Evolutionary conservation across 768 basidiomycete species (phyloP), one percentile per base, ranked within the genome.

Genomic region (Hemileccinum impolitum): DNA sequence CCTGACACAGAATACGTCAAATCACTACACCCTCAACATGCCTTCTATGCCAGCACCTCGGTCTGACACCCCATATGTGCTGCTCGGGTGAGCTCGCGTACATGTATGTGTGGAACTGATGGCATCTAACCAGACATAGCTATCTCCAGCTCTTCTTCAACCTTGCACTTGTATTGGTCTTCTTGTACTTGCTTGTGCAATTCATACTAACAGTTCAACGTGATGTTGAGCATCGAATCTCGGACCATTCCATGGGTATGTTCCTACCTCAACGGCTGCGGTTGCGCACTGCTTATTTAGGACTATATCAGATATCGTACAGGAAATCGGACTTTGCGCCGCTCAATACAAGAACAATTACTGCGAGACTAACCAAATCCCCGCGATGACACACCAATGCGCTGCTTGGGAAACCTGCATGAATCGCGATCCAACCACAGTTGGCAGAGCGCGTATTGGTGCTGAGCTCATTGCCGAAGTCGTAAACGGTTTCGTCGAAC

Each of bases 61-160:
- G 52, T 81, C 81, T 25, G 86, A 90, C 52, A 69, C 74, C 31
- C 94, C 94, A 18, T 90, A 92, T 68, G 72, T 94, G 46, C 73
- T 96, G 25, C 77, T 93, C 42, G 93, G 94, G 93, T 94, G 57
- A 62, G 85, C 26, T 21, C 13, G 44, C 44, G 52, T 31, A 30
- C 25, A 43, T 36, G 17, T 43, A 44, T 34, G 37, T 47, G 19
- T 42, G 39, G 50, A 23, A 19, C 36, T 60, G 52, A 61, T 50
- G 43, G 42, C 44, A 37, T 50, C 57, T 57, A 18, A 67, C 36
- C 14, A 4, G 35, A 15, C 11, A 37, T 53, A 90, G 90, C 53
- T 98, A 98, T 68, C 73, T 95, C 18, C 95, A 98, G 65, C 91
- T 98, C 70, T 82, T 90, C 69, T 96, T 96, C 74, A 96, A 97